Base-by-base conservation (phyloP, 306 rosid species). In the Quercus mongolica region DNA sequence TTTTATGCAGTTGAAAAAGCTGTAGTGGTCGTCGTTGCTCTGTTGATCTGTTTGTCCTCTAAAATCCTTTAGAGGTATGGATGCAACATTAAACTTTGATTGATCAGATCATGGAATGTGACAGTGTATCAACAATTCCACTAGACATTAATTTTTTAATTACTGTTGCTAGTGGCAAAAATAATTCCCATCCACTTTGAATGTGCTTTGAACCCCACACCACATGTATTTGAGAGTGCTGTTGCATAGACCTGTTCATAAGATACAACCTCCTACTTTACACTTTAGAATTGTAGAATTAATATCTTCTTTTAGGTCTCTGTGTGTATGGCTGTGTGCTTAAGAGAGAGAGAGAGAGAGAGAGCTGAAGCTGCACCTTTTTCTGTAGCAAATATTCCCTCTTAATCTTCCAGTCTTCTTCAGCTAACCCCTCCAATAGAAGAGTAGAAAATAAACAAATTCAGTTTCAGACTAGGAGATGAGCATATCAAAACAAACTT, bases 371-470 rank as follows among this genome's bases (percentile, higher is more conserved):
- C 44, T 25, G 6, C 81, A 90, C 99, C 95, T 88, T 93, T 76
- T 95, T 95, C 83, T 91, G 85, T 74, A 84, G 83, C 83, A 93
- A 88, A 72, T 26, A 0, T 72, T 84, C 98, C 80, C 99, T 81
- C 88, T 95, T 95, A 80, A 83, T 64, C 87, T 93, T 95, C 99
- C 99, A 95, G 0, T 95, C 99, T 87, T 95, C 97, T 87, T 95
- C 99, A 82, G 98, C 99, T 95, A 85, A 83, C 17, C 83, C 74
- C 90, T 71, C 93, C 83, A 83, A 84, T 56, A 73, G 64, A 81
- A 44, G n/a, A 73, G 30, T 54, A 80, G 44, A 5, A 35, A 35
- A 56, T 30, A 41, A 35, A 33, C 73, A 38, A 72, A 56, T 38
- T 58, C 71, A 81, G 88, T n/a, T 69, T 57, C 44, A 3, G 78